Percentiles rank a stretch among this genome's conserved stretches.
Conservation (phyloP, 371 early-diverging fungal species). For the Phascolomyces articulosus region DNA sequence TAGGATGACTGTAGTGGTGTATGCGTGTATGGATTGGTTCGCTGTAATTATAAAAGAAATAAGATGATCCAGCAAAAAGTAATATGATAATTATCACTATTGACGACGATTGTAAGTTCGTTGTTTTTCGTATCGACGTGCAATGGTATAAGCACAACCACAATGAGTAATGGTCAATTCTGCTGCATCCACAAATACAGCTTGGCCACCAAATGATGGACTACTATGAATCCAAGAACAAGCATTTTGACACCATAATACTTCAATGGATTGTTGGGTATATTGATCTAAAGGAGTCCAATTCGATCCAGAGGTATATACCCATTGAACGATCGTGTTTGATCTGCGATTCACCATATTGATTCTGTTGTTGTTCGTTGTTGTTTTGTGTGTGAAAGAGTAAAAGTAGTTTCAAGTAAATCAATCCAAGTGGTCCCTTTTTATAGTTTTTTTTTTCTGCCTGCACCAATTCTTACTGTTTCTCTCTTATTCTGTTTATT, state of each 20-base stretch:
- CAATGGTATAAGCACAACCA: slow-evolving; percentile 23
- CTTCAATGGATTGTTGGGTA: slow-evolving; percentile 22
- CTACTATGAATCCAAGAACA: slow-evolving; percentile 21
- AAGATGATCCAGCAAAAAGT: too few relatives aligned
- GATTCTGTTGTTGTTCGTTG: not conserved
- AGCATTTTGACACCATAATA: slow-evolving; percentile 16
- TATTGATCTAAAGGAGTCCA: slow-evolving; percentile 21
- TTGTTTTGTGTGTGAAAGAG: not conserved
- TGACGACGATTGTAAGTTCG: not conserved
- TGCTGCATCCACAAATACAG: slow-evolving; percentile 24
- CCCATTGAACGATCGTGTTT: slow-evolving; percentile 18
- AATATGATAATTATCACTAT: too few relatives aligned
- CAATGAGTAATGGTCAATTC: slow-evolving; percentile 17
- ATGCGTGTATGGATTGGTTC: too few relatives aligned
- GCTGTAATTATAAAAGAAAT: too few relatives aligned
- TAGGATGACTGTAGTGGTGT: too few relatives aligned
- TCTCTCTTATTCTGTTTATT: too few relatives aligned
- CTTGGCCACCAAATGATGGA: slow-evolving; percentile 21
- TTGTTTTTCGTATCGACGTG: slow-evolving; percentile 16
- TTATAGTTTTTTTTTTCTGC: too few relatives aligned
- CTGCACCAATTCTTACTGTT: too few relatives aligned
- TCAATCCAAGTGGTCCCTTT: too few relatives aligned
- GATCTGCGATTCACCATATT: not conserved
- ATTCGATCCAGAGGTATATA: slow-evolving; percentile 23
- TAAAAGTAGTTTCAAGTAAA: too few relatives aligned